phyloP scores from a whole-genome alignment of 2,329 filamentous ascomycete genomes.

The Teratosphaeria gauchensis region DNA sequence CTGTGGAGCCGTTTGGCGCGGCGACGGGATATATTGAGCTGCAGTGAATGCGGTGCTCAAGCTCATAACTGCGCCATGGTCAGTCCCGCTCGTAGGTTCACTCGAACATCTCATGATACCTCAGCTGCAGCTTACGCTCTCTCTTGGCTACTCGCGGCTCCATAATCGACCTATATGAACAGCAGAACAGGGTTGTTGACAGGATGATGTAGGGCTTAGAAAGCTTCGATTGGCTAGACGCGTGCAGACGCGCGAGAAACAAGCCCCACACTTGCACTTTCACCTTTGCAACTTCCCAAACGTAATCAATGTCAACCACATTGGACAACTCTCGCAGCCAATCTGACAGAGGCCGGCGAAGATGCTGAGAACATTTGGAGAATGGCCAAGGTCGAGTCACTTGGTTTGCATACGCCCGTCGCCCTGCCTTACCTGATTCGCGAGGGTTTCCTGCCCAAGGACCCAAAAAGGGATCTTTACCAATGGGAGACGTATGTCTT shows the following conservation, averaged over 20 bases:
- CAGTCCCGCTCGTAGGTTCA: neutral
- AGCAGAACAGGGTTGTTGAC: neutral
- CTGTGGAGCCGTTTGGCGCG: conserved; percentile 51
- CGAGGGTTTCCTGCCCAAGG: conserved; percentile 63
- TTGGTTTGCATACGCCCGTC: conserved; percentile 82
- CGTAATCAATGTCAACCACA: neutral
- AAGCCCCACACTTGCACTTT: neutral
- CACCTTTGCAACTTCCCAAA: neutral
- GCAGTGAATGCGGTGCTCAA: conserved; percentile 48
- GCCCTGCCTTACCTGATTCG: conserved; percentile 73
- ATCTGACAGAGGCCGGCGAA: neutral
- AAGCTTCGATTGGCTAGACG: neutral
- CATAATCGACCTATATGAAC: conserved; percentile 3
- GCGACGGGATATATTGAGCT: conserved; percentile 49
- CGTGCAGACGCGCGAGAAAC: neutral
- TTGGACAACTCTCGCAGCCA: no score
- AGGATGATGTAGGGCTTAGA: conserved; percentile 4
- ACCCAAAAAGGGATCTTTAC: conserved; percentile 59
- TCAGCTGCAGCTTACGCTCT: conserved; percentile 25
- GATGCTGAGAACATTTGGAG: neutral
- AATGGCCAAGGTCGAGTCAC: conserved; percentile 86
- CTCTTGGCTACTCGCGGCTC: conserved; percentile 22
- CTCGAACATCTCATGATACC: conserved; percentile 10
- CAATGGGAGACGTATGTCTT: conserved; percentile 59
- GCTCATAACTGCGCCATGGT: conserved; percentile 43